Evolutionary conservation across 2,329 filamentous ascomycete species (phyloP).

Genomic region (Trichophaea hybrida): DNA sequence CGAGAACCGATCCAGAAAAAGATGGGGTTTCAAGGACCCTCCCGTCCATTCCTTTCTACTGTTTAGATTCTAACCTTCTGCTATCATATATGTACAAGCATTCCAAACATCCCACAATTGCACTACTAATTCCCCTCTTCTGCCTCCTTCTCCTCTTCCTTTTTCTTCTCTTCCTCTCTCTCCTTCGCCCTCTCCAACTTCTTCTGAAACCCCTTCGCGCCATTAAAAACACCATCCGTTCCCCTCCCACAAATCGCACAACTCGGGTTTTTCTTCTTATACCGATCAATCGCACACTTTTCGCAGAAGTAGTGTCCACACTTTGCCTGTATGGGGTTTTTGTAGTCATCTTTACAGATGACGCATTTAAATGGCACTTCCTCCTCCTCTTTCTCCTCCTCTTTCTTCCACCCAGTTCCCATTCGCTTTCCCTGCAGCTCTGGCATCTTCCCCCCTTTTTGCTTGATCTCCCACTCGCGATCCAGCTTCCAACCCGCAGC

Average conservation of each 20-base stretch:
- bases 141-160: conserved; percentile 39
- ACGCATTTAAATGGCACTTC: conserved; percentile 83
- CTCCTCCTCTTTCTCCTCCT: conserved; percentile 52
- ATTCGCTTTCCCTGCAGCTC: conserved; percentile 33
- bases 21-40: background rate
- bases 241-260: conserved; percentile 76
- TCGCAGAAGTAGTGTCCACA: conserved; percentile 97
- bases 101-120: background rate
- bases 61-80: background rate
- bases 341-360: conserved; percentile 68
- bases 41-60: background rate
- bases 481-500: conserved; percentile 94
- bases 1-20: too few relatives aligned
- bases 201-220: conserved; percentile 67
- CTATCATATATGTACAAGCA: background rate
- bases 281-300: conserved; percentile 70
- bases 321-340: conserved; percentile 66
- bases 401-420: conserved; percentile 21
- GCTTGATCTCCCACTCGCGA: conserved; percentile 80
- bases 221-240: conserved; percentile 81
- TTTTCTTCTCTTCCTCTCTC: conserved; percentile 43
- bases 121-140: conserved; percentile 15
- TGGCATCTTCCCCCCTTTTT: conserved; percentile 47
- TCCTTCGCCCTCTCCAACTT: conserved; percentile 60
- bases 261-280: conserved; percentile 53